Percentiles rank a stretch among this genome's conserved stretches.
phyloP scores from a whole-genome alignment of 2,329 filamentous ascomycete genomes.

The Biscogniauxia mediterranea region DNA sequence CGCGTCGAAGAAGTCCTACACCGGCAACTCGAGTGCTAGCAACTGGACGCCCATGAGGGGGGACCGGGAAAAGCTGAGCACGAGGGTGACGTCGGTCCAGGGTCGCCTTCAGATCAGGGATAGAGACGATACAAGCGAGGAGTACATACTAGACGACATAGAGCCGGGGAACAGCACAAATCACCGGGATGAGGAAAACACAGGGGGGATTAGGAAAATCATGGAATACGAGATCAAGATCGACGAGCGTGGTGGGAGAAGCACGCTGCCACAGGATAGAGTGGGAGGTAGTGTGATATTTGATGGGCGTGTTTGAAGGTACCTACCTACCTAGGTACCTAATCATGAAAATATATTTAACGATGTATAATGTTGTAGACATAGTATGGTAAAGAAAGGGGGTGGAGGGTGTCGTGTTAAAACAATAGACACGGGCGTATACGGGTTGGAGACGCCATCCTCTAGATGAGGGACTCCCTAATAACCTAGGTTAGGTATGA shows the following conservation, averaged over 20 bases:
- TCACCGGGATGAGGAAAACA: conserved; percentile 14
- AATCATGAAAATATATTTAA: background rate
- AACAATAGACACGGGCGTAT: no score
- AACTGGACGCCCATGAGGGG: conserved; percentile 35
- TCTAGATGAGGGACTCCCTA: no score
- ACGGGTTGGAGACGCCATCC: no score
- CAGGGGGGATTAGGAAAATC: conserved; percentile 35
- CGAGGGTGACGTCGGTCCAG: conserved; percentile 29
- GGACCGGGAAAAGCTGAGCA: conserved; percentile 28
- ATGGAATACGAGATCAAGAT: conserved; percentile 37
- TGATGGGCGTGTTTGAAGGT: background rate
- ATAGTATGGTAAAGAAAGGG: no score
- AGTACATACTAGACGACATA: conserved; percentile 33
- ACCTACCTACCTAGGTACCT: no score
- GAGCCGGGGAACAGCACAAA: conserved; percentile 1
- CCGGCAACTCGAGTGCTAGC: conserved; percentile 22
- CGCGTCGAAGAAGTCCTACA: background rate
- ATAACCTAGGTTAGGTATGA: no score
- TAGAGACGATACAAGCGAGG: conserved; percentile 32
- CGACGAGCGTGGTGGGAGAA: conserved; percentile 1
- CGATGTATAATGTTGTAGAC: no score
- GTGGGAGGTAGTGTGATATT: background rate
- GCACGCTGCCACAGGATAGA: background rate
- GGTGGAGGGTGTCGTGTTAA: no score
- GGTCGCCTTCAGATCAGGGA: conserved; percentile 7